Percentiles rank a stretch among this genome's conserved stretches.
Conservation (phyloP, 805 yeast species). For the Kodamaea laetipori region DNA sequence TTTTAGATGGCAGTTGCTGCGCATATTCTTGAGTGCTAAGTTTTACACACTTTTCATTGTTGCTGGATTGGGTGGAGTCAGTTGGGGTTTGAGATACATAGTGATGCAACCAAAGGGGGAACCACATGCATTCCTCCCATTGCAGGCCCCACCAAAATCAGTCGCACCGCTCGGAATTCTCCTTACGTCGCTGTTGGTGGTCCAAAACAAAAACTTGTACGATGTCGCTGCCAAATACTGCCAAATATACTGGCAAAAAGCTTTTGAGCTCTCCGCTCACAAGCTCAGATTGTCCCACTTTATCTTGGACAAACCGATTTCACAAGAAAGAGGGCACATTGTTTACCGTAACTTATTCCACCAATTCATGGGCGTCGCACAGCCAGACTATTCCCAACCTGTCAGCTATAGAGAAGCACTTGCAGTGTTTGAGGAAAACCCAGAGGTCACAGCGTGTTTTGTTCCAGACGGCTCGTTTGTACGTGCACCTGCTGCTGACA, state of each 20-base stretch:
- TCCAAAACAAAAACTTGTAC: slow-evolving; percentile 8
- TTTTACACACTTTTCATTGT: slow-evolving; percentile 75
- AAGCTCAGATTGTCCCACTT: slow-evolving; percentile 79
- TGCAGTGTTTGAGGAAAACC: slow-evolving; percentile 44
- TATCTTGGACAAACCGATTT: slow-evolving; percentile 60
- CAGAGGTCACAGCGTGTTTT: slow-evolving; percentile 53
- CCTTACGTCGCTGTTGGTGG: slow-evolving; percentile 18
- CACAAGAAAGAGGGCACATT: slow-evolving; percentile 71
- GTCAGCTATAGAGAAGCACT: slow-evolving; percentile 50
- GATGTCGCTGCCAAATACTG: slow-evolving; percentile 30
- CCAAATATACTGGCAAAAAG: slow-evolving; percentile 60
- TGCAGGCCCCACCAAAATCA: not conserved
- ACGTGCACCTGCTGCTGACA: slow-evolving; percentile 86
- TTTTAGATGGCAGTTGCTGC: slow-evolving; percentile 65
- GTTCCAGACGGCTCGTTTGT: slow-evolving; percentile 81
- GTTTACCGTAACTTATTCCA: slow-evolving; percentile 54
- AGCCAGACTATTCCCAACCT: slow-evolving; percentile 62
- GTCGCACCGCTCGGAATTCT: not conserved
- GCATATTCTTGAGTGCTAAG: slow-evolving; percentile 70
- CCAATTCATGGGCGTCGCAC: slow-evolving; percentile 39
- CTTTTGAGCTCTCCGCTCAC: slow-evolving; percentile 56
- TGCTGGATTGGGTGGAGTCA: slow-evolving; percentile 70
- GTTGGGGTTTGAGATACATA: slow-evolving; percentile 44
- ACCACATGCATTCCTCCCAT: slow-evolving; percentile 3
- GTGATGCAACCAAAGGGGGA: not conserved